Base-by-base conservation (phyloP, 495 filamentous ascomycete species). In the Delitschia confertaspora region DNA sequence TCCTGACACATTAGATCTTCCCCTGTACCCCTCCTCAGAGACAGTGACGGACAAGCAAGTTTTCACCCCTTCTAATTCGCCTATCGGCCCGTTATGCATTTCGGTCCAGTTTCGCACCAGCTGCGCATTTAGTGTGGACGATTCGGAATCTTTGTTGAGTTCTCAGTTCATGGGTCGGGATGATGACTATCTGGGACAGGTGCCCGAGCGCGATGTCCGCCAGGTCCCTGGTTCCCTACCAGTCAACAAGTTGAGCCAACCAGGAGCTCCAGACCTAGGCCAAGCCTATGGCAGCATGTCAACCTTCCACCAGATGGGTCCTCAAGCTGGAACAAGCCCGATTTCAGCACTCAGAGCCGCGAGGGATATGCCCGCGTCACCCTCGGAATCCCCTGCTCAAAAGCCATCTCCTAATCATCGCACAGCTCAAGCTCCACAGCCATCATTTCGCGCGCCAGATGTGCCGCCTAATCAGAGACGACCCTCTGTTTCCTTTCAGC, bases 101-200 rank as follows among this genome's bases (percentile, higher is more conserved):
- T 72, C 82, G 29, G 83, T 94, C 16, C 74, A 78, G 6, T 94
- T 91, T 62, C 84, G 91, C 42, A 83, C 74, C 25, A 83, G 87
- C 56, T 93, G 82, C 64, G 85, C 83, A 51, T 95, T 98, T 66
- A 77, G 84, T 13, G 78, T 95, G 13, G 89, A 93, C 53, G 86
- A 94, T 56, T 80, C 85, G 0, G 91, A 98, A 64, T 79, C 88
- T 3, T 63, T 95, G 14, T 59, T 98, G 24, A 95, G 89, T 64
- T 95, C 88, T n/a, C 80, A 83, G n/a, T 87, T 91, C 58, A 88
- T 95, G 76, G 85, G 86, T 11, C 74, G 83, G 11, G 88, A 95
- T 55, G 86, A 95, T 57, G 79, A 83, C 27, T 84, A 81, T 53
- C 91, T 93, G 55, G 41, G 47, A 56, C 33, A 55, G 38, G 16